Conservation (phyloP, 2,329 filamentous ascomycete genomes). For the Aspergillus sp. region DNA sequence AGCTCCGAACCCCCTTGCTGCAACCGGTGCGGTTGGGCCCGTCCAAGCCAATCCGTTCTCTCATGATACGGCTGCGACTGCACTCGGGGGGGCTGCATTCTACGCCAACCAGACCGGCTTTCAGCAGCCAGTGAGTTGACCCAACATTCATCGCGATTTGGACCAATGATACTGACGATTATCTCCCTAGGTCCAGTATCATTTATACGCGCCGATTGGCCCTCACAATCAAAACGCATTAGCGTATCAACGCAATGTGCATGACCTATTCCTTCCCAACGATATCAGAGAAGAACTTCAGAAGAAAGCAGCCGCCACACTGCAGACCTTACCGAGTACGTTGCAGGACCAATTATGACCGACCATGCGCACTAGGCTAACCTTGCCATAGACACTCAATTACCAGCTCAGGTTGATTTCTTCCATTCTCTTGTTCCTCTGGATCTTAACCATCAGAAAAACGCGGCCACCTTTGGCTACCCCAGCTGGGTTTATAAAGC, state of each 20-base stretch:
- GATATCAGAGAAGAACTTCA: constrained; percentile 84
- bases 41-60: constrained; percentile 73
- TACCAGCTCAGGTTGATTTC: constrained; percentile 75
- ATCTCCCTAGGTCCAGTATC: constrained; percentile 69
- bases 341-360: constrained; percentile 9
- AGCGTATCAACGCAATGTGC: constrained; percentile 80
- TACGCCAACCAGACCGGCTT: constrained; percentile 61
- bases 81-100: constrained; percentile 63
- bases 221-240: constrained; percentile 78
- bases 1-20: constrained; percentile 53
- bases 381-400: constrained; percentile 56
- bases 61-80: constrained; percentile 59
- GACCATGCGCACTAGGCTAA: background rate
- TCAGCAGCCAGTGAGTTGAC: constrained; percentile 61
- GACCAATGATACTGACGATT: background rate
- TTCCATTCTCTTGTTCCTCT: constrained; percentile 92
- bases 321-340: constrained; percentile 79
- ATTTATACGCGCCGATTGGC: constrained; percentile 85
- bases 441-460: constrained; percentile 78
- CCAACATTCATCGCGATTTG: no score
- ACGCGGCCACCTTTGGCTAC: constrained; percentile 77
- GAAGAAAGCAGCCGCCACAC: constrained; percentile 79
- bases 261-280: constrained; percentile 91
- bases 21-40: constrained; percentile 44
- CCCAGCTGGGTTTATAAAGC: constrained; percentile 96